phyloP scores from a whole-genome alignment of 148 eudicot genomes.

The Camellia japonica region DNA sequence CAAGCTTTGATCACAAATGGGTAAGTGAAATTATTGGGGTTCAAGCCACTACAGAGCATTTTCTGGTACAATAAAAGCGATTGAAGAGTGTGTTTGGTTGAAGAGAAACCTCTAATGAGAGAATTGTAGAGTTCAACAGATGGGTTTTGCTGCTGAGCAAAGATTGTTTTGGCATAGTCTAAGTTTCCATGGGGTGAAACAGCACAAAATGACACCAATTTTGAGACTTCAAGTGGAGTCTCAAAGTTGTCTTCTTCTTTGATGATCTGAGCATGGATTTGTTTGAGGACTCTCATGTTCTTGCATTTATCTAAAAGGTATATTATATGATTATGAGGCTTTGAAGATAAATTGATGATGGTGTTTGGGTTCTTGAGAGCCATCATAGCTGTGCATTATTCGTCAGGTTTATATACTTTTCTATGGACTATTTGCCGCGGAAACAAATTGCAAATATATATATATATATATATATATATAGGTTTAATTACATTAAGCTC shows the following conservation, averaged over 20 bases:
- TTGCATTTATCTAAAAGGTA: conserved; percentile 27
- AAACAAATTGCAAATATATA: too few species aligned
- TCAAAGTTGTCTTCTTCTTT: conserved; percentile 14
- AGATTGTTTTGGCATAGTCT: conserved; percentile 28
- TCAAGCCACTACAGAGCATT: conserved; percentile 22
- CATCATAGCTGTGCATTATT: neutral
- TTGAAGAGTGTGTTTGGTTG: conserved; percentile 20
- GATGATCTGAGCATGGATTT: conserved; percentile 35
- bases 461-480: too few species aligned
- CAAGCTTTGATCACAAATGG: conserved; percentile 39
- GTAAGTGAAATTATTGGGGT: conserved; percentile 34
- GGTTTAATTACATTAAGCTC: too few species aligned
- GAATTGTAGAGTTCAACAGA: conserved; percentile 29
- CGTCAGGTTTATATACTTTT: too few species aligned
- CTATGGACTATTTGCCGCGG: too few species aligned
- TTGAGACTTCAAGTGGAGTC: conserved; percentile 21
- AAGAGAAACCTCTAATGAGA: conserved; percentile 38
- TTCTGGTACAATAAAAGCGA: conserved; percentile 23
- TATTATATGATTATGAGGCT: neutral
- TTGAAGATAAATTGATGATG: neutral
- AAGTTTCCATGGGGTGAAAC: conserved; percentile 31
- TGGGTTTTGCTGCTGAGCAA: conserved; percentile 28
- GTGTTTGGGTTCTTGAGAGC: conserved; percentile 7
- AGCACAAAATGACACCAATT: conserved; percentile 27
- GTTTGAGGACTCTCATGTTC: conserved; percentile 28